Conservation (phyloP, 805 yeast genomes). For the Spathaspora gorwiae region DNA sequence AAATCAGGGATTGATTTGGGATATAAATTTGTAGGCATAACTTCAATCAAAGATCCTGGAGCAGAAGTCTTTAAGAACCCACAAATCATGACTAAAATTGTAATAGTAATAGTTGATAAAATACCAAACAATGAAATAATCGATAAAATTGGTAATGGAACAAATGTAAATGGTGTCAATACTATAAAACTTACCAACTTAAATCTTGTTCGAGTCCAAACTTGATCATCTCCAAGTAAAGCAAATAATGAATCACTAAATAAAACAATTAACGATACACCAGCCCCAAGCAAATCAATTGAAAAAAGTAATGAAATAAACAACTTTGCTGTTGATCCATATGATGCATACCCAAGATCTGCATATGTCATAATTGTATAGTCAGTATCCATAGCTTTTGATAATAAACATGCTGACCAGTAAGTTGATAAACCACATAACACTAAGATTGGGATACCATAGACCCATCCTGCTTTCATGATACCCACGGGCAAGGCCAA, state of each 20-base stretch:
- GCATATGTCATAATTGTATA: constrained; percentile 81
- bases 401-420: constrained; percentile 71
- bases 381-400: constrained; percentile 75
- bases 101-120: constrained; percentile 48
- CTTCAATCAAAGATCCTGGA: constrained; percentile 71
- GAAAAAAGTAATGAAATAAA: constrained; percentile 71
- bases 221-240: constrained; percentile 37
- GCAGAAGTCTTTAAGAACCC: constrained; percentile 56
- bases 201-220: constrained; percentile 45
- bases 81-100: constrained; percentile 44
- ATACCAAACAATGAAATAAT: constrained; percentile 55
- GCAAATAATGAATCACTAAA: constrained; percentile 84
- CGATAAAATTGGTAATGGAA: constrained; percentile 69
- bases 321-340: constrained; percentile 71
- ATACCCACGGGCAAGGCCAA: constrained; percentile 64
- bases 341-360: constrained; percentile 82
- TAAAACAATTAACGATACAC: constrained; percentile 74
- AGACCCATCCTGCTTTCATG: constrained; percentile 58
- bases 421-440: constrained; percentile 65
- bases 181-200: constrained; percentile 65
- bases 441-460: constrained; percentile 57
- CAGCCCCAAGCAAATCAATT: constrained; percentile 72
- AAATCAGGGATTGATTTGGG: constrained; percentile 52
- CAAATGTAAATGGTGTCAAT: constrained; percentile 75
- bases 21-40: constrained; percentile 63